A percentile compares a stretch with the other conserved stretches of the same genome.
Evolutionary conservation across 1,139 yeast genomes (phyloP).

Genomic region (Saccharomyces pastorianus): DNA sequence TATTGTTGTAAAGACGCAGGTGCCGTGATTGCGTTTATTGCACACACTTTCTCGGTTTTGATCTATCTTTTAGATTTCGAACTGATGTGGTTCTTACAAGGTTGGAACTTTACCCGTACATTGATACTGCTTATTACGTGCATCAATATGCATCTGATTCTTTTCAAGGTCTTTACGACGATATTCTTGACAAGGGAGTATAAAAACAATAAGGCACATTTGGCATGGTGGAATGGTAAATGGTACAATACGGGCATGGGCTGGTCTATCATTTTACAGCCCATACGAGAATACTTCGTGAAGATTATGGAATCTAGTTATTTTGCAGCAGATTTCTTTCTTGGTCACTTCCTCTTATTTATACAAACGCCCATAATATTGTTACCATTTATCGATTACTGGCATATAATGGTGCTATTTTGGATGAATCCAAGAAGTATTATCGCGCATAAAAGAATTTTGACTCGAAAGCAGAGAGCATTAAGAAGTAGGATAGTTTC

Average conservation of each 20-base stretch:
- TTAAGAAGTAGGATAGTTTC: constrained; percentile 35
- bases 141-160: constrained; percentile 45
- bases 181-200: constrained; percentile 53
- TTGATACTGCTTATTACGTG: constrained; percentile 52
- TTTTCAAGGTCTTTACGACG: constrained; percentile 42
- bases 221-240: constrained; percentile 83
- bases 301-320: constrained; percentile 60
- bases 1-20: constrained; percentile 36
- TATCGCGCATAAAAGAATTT: constrained; percentile 38
- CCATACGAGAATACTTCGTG: constrained; percentile 58
- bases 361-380: constrained; percentile 55
- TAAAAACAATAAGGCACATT: constrained; percentile 46
- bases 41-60: constrained; percentile 46
- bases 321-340: constrained; percentile 63
- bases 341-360: constrained; percentile 58
- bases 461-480: constrained; percentile 33
- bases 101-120: constrained; percentile 52
- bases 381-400: constrained; percentile 62
- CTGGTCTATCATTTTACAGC: constrained; percentile 52
- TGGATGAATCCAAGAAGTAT: constrained; percentile 68
- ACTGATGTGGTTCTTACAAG: constrained; percentile 53
- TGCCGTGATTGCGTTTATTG: constrained; percentile 41
- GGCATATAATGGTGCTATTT: constrained; percentile 73
- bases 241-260: constrained; percentile 63
- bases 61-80: constrained; percentile 51